Percentiles rank a stretch among this genome's conserved stretches.
phyloP scores from a whole-genome alignment of 1,284 basidiomycete species.

The Neolentinus lepideus region DNA sequence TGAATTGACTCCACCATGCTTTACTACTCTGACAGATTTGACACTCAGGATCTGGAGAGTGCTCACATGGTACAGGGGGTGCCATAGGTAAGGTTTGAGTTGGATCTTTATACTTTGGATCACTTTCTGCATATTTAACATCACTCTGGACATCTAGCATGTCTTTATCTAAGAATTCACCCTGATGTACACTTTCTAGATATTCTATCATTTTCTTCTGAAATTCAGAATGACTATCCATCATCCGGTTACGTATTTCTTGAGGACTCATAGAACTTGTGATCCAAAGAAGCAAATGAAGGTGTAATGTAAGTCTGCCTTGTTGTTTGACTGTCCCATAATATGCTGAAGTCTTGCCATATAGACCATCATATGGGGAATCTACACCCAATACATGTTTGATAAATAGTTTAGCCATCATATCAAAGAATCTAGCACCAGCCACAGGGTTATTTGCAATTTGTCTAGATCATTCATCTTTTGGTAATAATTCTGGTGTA shows the following conservation, averaged over 20 bases:
- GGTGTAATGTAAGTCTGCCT: constrained; percentile 25
- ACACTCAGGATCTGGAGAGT: constrained; percentile 3
- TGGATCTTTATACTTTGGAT: constrained; percentile 4
- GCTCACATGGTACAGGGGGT: background rate
- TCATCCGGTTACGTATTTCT: constrained; percentile 20
- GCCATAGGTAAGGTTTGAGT: background rate
- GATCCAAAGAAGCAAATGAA: constrained; percentile 26
- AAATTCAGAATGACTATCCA: constrained; percentile 3
- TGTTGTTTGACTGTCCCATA: constrained; percentile 32
- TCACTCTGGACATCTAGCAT: background rate
- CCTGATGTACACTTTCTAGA: background rate
- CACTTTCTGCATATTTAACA: constrained; percentile 3
- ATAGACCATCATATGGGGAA: constrained; percentile 16
- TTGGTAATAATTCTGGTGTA: background rate
- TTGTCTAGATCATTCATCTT: background rate
- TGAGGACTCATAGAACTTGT: constrained; percentile 17
- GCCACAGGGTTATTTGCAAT: constrained; percentile 9
- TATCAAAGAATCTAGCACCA: constrained; percentile 13
- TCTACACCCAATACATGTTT: constrained; percentile 22
- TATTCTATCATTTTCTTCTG: background rate
- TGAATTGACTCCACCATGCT: background rate
- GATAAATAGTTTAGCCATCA: constrained; percentile 21
- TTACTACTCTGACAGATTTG: background rate
- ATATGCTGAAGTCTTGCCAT: constrained; percentile 22
- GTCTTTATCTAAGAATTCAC: constrained; percentile 4